Evolutionary conservation across 2,329 filamentous ascomycete genomes (phyloP).

Genomic region (Epichloe brachyelytri): DNA sequence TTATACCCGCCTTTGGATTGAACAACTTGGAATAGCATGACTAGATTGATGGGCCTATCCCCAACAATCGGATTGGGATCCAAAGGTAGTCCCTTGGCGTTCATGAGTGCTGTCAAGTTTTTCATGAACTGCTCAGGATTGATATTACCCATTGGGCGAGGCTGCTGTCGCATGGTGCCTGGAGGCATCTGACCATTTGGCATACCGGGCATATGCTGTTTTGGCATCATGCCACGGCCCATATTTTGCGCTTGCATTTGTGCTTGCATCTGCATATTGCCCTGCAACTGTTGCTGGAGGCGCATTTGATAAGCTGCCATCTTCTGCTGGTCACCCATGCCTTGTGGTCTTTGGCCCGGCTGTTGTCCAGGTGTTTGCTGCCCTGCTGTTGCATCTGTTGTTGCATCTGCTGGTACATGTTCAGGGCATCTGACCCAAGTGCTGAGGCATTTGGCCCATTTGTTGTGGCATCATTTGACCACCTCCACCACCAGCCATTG

Average conservation of each 20-base stretch:
- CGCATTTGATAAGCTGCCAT: conserved; percentile 72
- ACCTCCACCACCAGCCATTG: conserved; percentile 26
- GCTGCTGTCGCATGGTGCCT: conserved; percentile 37
- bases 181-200: conserved; percentile 45
- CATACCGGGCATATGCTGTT: conserved; percentile 34
- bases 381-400: conserved; percentile 26
- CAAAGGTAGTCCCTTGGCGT: conserved; percentile 55
- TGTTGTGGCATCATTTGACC: conserved; percentile 43
- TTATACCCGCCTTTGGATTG: conserved; percentile 65
- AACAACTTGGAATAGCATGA: conserved; percentile 66
- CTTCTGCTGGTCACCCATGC: conserved; percentile 54
- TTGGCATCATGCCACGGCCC: conserved; percentile 39
- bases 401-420: conserved; percentile 26
- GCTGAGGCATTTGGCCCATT: conserved; percentile 32
- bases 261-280: conserved; percentile 34
- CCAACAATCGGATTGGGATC: conserved; percentile 63
- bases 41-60: conserved; percentile 60
- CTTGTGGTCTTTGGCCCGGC: conserved; percentile 24
- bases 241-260: conserved; percentile 37
- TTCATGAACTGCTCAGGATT: conserved; percentile 62
- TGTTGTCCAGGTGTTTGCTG: conserved; percentile 56
- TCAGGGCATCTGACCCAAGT: conserved; percentile 37
- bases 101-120: conserved; percentile 66
- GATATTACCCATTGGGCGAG: conserved; percentile 26
- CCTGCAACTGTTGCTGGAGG: conserved; percentile 61